Evolutionary conservation across 2,329 filamentous ascomycete species (phyloP), one percentile per base, ranked within the genome.

Genomic region (Calonectria fujianensis): DNA sequence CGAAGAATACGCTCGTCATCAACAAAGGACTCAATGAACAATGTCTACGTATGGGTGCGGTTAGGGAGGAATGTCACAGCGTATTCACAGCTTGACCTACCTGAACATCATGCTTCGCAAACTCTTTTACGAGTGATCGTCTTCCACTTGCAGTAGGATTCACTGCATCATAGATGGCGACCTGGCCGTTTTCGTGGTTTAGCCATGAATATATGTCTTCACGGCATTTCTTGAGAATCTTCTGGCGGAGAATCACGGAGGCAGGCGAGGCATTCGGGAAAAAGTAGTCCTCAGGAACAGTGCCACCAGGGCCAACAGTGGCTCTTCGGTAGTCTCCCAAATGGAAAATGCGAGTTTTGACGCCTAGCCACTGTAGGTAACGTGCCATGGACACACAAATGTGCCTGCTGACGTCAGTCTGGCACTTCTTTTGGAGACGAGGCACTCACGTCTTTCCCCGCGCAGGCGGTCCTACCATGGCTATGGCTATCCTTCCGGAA

Each of bases 341-440:
- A 84, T 99, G 97, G 84, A 99, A 99, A 80, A 98, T 97, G 79
- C 96, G 94, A 41, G 97, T 98, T 88, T 99, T 99, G 74, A 99
- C 97, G 76, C 97, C 97, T 50, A 99, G 91, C 97, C 97, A 99
- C 85, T 96, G 93, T 57, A 99, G 89, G 87, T 99, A 99, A 59
- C 97, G 93, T 61, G 96, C 96, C 82, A 99, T 90, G 9, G 97
- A 98, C 68, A 99, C 97, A 73, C 96, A 98, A 68, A 98, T 97
- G 82, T 99, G 97, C 27, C 94, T 96, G 24, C 18, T 20, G 13
- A 35, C 70, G 70, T 83, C 37, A 83, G 78, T 48, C 75, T 39
- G 32, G 63, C 63, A 32, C 24, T 35, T 31, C 11, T 13, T 24
- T 35, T 20, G 31, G 18, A 14, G 24, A 61, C 54, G n/a, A 52